These are phyloP conservation scores for Chlamydomonas applanata DNA, from an alignment of 139 green algal genomes.

Conservation along the genomic window DNA sequence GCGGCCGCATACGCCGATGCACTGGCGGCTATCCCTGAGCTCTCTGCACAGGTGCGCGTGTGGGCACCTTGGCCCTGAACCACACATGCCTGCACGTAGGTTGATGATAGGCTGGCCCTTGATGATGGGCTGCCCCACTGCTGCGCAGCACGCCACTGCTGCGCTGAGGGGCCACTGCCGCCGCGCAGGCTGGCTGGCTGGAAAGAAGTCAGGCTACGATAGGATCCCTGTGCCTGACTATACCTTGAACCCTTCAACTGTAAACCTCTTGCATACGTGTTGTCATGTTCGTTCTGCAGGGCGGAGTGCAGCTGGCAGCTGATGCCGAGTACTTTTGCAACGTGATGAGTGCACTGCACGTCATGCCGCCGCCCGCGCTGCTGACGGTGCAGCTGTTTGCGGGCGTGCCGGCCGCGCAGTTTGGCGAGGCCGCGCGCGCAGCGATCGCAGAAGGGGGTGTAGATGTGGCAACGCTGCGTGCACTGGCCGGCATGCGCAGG, in stretches of 20 bases:
- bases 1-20: constrained; percentile 21
- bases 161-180: too few species aligned
- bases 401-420: constrained; percentile 13
- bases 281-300: constrained; percentile 21
- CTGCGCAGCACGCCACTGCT: too few species aligned
- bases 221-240: constrained; percentile 4
- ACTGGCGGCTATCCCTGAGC: neutral
- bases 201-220: too few species aligned
- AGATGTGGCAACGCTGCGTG: constrained; percentile 21
- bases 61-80: neutral
- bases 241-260: neutral
- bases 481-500: constrained; percentile 33
- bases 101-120: too few species aligned
- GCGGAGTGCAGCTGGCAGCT: constrained; percentile 78
- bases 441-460: constrained; percentile 30
- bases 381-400: constrained; percentile 65
- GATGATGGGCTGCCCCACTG: too few species aligned
- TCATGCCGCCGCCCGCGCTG: constrained; percentile 62
- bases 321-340: constrained; percentile 96
- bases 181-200: constrained; percentile 6
- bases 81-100: neutral
- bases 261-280: too few species aligned
- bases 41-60: constrained; percentile 9
- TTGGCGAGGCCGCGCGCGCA: constrained; percentile 12
- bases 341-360: constrained; percentile 81